Evolutionary conservation across 257 asterid genomes (phyloP).

Genomic region (Przewalskia tangutica): DNA sequence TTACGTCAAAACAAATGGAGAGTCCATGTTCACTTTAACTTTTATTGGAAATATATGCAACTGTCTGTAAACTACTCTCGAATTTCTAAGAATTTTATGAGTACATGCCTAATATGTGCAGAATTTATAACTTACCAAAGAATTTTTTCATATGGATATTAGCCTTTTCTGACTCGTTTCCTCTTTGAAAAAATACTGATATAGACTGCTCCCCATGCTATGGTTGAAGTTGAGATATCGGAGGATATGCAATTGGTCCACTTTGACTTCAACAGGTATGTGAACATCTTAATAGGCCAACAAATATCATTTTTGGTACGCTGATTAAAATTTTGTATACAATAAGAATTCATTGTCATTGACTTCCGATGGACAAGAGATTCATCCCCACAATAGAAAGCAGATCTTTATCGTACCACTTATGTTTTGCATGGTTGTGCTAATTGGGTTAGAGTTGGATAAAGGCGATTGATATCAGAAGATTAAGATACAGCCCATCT

Average conservation of each 20-base stretch:
- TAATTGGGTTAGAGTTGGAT: background rate
- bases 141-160: background rate
- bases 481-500: background rate
- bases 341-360: background rate
- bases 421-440: background rate
- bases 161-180: background rate
- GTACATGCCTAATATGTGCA: background rate
- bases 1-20: background rate
- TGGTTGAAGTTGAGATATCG: slow-evolving; percentile 20
- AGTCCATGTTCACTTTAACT: background rate
- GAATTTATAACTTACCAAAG: background rate
- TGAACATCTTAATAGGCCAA: background rate
- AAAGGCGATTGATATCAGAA: background rate
- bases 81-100: background rate
- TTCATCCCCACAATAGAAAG: background rate
- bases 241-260: slow-evolving; percentile 18
- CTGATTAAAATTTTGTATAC: background rate
- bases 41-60: background rate
- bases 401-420: background rate
- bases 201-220: slow-evolving; percentile 13
- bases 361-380: too few species aligned
- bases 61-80: background rate
- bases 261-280: slow-evolving; percentile 16
- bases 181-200: background rate
- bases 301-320: background rate